Evolutionary conservation across 148 eudicot species (phyloP), one percentile per base, ranked within the genome.

Genomic region (Chenopodium berlandieri): DNA sequence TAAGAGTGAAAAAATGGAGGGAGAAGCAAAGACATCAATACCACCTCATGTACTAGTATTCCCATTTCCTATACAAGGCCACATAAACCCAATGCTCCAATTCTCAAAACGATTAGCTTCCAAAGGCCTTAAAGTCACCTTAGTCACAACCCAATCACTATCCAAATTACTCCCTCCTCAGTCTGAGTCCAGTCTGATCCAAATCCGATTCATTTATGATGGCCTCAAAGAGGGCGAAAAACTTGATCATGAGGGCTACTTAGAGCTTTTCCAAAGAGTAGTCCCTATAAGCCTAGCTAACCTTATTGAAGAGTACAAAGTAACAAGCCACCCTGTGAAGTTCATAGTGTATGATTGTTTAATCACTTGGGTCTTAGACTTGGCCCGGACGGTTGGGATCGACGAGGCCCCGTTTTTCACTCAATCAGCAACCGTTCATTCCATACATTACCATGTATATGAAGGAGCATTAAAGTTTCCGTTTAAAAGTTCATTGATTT

Each of bases 21-120:
- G 27, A 52, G 64, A 22, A 76, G 27, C 25, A 78, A 83, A 63
- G 34, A 34, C 46, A 46, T 16, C 19, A 31, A 44, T 11, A 7
- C 8, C 34, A 54, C 60, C 84, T 30, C 85, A 83, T 84, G 83
- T 90, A 14, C 14, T 91, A 5, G 86, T 86, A 1, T 37, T 91
- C 62, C 89, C 92, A 11, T 82, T 72, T 74, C 92, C 92, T 22
- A 75, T 69, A 31, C 94, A 91, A 88, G 93, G 94, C 69, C 94
- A 90, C 82, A 90, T 91, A 44, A 90, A 91, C 79, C 93, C 93
- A 1, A 84, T 88, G 82, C 82, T 89, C 14, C 90, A 90, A 30
- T 88, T 91, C 75, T 83, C 90, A 8, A 89, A 88, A 31, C 82
- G 83, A 4, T 85, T 91, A 16, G 81, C 81, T 71, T 86, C 88